A percentile compares a stretch with the other conserved stretches of the same genome.
These are phyloP conservation scores for Euphrasia confusa DNA, from an alignment of 257 asterid genomes.

Conservation along the genomic window DNA sequence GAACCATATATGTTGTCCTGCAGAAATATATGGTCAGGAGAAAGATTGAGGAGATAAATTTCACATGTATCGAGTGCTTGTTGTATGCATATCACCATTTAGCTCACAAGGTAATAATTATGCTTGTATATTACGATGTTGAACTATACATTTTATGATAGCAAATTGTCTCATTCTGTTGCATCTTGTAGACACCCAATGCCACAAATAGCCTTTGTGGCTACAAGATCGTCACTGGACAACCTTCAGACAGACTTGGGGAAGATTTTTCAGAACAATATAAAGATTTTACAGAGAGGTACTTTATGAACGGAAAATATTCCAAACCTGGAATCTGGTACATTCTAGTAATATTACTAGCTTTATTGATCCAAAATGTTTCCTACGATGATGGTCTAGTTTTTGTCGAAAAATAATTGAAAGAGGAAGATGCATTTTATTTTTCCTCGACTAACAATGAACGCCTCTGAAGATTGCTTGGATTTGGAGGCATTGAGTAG, in stretches of 20 bases:
- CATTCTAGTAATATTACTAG: conserved; percentile 5
- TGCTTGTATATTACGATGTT: conserved; percentile 7
- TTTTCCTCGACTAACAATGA: no score
- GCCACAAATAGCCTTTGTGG: conserved; percentile 91
- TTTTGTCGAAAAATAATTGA: no score
- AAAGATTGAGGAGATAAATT: conserved; percentile 84
- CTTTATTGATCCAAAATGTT: no score
- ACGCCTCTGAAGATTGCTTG: not conserved
- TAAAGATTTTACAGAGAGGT: conserved; percentile 88
- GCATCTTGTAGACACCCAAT: conserved; percentile 68
- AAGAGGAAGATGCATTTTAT: no score
- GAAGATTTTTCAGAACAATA: conserved; percentile 85
- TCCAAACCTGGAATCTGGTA: conserved; percentile 11
- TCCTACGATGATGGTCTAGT: no score
- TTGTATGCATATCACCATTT: conserved; percentile 78
- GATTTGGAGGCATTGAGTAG: not conserved
- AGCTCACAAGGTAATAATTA: conserved; percentile 66
- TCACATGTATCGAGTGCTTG: conserved; percentile 67
- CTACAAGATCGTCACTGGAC: conserved; percentile 91
- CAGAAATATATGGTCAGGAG: conserved; percentile 89
- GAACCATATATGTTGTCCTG: conserved; percentile 18
- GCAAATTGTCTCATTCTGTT: conserved; percentile 6
- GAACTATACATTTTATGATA: conserved; percentile 5
- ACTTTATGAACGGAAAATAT: conserved; percentile 9
- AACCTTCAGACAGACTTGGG: conserved; percentile 97